Base-by-base conservation (phyloP, 371 early-diverging fungal species). In the Lichtheimia ramosa region DNA sequence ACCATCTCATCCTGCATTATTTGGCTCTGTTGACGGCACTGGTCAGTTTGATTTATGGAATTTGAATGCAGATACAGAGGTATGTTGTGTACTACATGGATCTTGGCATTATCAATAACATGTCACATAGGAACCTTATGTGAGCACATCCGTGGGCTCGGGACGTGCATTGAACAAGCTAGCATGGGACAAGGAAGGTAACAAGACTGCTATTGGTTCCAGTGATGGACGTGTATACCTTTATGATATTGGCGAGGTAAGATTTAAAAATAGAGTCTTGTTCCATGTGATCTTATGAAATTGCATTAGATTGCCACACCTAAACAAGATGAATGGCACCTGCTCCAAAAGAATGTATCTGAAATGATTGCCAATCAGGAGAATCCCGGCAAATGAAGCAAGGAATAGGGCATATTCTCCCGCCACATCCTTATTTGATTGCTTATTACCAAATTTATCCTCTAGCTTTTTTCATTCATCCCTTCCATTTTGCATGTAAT, bases 41-140 rank as follows among this genome's bases (percentile, higher is more conserved):
- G 98, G 98, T 7, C 83, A 86, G 53, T 87, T 98, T 69, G 89
- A 90, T 64, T 66, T 98, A 34, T 97, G 93, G 91, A 92, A 98
- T 65, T 69, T 98, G 68, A 96, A 95, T 73, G 74, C 77, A 5
- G 94, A 96, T 57, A 84, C 86, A 6, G 96, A 97, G 75, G 89
- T 88, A 62, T 58, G 18, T 48, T 15, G n/a, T 43, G 13, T 18
- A 15, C 2, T 8, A 34, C 5, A 46, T 5, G 46, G 10, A 20
- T 18, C 23, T 10, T 5, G 12, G 8, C 18, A 27, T 54, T 21
- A 54, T 34, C 39, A 14, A 6, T 25, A 16, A 34, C 24, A 42
- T 43, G 14, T 12, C 28, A 43, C 3, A 23, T 53, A 84, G 74
- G 86, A 89, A 20, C 91, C 92, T 0, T 79, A 86, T 57, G 85